Evolutionary conservation across 306 rosid genomes (phyloP).

Genomic region (Phaseolus lunatus): DNA sequence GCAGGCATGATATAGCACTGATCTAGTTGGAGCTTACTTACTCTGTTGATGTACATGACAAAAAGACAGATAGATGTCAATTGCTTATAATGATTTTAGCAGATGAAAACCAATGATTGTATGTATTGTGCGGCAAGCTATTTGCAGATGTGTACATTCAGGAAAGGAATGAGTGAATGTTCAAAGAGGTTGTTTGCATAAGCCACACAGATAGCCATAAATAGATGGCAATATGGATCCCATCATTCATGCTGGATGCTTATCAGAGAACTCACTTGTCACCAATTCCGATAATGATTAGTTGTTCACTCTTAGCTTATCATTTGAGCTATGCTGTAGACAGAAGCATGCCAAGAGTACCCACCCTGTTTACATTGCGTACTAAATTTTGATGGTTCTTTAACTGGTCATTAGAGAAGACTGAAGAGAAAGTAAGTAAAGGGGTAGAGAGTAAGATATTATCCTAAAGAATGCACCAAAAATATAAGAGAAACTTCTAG

Average conservation of each 20-base stretch:
- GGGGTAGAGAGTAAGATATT: not conserved
- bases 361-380: slow-evolving; percentile 56
- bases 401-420: not conserved
- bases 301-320: slow-evolving; percentile 19
- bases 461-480: not conserved
- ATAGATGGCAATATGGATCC: slow-evolving; percentile 62
- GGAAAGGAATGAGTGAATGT: slow-evolving; percentile 86
- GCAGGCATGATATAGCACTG: slow-evolving; percentile 54
- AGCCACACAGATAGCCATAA: slow-evolving; percentile 48
- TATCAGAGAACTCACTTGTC: slow-evolving; percentile 58
- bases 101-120: slow-evolving; percentile 81
- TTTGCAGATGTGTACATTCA: slow-evolving; percentile 84
- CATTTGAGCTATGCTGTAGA: slow-evolving; percentile 38
- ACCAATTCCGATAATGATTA: slow-evolving; percentile 61
- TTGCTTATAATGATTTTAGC: slow-evolving; percentile 61
- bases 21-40: slow-evolving; percentile 41
- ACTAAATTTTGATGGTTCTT: slow-evolving; percentile 48
- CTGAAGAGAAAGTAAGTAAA: not conserved
- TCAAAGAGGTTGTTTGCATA: slow-evolving; percentile 74
- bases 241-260: slow-evolving; percentile 77
- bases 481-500: not conserved
- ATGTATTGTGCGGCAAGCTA: no score
- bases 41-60: slow-evolving; percentile 49
- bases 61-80: slow-evolving; percentile 49
- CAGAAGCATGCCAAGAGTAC: slow-evolving; percentile 47